Conservation (phyloP, 2,329 filamentous ascomycete genomes). For the Sporothrix luriei region DNA sequence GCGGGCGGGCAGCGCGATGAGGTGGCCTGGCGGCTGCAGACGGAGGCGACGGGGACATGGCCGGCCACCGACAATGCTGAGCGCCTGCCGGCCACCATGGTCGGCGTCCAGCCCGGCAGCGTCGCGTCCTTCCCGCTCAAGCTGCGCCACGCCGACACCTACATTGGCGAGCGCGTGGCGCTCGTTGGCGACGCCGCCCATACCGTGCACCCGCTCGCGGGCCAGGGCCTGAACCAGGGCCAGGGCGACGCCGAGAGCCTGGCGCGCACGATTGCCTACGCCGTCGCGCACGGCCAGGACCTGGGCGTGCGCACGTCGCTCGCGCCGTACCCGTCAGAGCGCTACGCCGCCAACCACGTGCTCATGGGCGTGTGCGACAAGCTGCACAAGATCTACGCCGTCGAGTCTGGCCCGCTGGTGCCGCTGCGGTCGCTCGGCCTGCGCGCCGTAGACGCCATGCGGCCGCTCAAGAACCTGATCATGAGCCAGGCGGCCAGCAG, state of each 20-base stretch:
- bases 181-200: constrained; percentile 94
- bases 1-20: constrained; percentile 43
- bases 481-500: constrained; percentile 71
- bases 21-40: constrained; percentile 74
- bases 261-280: constrained; percentile 71
- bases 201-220: constrained; percentile 90
- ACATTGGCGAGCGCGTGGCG: constrained; percentile 85
- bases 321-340: constrained; percentile 77
- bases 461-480: constrained; percentile 77
- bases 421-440: constrained; percentile 77
- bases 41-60: constrained; percentile 44
- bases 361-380: constrained; percentile 83
- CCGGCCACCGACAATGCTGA: constrained; percentile 44
- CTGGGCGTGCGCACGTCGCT: constrained; percentile 77
- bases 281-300: constrained; percentile 82
- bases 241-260: constrained; percentile 85
- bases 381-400: constrained; percentile 88
- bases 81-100: constrained; percentile 64
- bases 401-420: constrained; percentile 76
- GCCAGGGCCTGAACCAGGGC: constrained; percentile 92
- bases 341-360: constrained; percentile 79
- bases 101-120: constrained; percentile 73
- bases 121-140: constrained; percentile 89
- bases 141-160: constrained; percentile 90
- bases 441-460: constrained; percentile 71